phyloP scores from a whole-genome alignment of 176 grass and related monocot species.

The Carex parvula region DNA sequence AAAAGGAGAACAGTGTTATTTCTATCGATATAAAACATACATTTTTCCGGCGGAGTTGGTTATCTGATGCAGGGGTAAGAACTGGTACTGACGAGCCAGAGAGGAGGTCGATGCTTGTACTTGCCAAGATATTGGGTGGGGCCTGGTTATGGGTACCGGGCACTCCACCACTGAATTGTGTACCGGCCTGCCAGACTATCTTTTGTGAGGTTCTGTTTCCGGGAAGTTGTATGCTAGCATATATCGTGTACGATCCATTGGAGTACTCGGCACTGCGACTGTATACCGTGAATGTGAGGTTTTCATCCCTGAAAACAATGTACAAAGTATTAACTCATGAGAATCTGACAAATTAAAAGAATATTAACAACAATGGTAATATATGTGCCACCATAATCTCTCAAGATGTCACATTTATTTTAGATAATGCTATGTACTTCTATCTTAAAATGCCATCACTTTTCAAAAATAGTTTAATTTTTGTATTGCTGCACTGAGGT shows the following conservation, averaged over 20 bases:
- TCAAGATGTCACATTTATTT: not conserved
- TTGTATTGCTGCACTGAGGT: not conserved
- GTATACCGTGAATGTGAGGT: constrained; percentile 27
- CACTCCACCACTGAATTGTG: not conserved
- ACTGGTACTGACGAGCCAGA: not conserved
- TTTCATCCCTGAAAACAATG: constrained; percentile 16
- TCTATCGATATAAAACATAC: not conserved
- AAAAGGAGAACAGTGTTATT: not conserved
- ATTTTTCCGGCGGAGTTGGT: not conserved
- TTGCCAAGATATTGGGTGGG: constrained; percentile 16
- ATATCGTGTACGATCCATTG: constrained; percentile 35
- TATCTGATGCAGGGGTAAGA: not conserved
- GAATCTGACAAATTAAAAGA: not conserved
- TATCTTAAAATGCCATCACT: not conserved
- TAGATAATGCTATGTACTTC: not conserved
- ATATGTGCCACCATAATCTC: not conserved
- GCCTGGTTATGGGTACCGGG: not conserved
- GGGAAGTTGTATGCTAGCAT: constrained; percentile 35
- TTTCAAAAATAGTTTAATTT: not conserved
- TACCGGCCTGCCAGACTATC: constrained; percentile 42
- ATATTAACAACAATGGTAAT: not conserved
- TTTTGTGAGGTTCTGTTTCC: constrained; percentile 38
- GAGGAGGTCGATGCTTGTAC: constrained; percentile 30
- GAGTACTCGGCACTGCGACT: constrained; percentile 21
- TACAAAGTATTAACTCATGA: not conserved